Conservation (phyloP, 2,329 filamentous ascomycete genomes). For the Trichophyton equinum region DNA sequence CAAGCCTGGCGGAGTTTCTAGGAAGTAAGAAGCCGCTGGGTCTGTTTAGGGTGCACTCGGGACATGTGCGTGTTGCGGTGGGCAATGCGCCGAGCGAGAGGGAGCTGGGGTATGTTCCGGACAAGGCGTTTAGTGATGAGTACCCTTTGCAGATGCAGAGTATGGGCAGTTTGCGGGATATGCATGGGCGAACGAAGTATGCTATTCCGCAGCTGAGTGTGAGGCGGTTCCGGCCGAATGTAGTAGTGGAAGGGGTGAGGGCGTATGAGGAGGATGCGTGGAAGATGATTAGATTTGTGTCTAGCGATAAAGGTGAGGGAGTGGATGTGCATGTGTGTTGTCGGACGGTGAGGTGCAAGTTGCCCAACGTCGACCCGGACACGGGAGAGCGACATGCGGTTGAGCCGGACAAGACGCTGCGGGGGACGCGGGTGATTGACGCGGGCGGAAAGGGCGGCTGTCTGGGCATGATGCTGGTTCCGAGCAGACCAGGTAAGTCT, state of each 20-base stretch:
- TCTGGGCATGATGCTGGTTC: constrained; percentile 42
- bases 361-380: constrained; percentile 47
- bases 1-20: constrained; percentile 39
- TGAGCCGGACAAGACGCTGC: constrained; percentile 40
- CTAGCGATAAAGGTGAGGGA: not conserved
- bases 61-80: constrained; percentile 35
- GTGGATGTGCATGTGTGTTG: constrained; percentile 38
- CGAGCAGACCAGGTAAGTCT: constrained; percentile 19
- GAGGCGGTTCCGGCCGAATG: constrained; percentile 46
- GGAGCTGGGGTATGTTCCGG: constrained; percentile 40
- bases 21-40: constrained; percentile 36
- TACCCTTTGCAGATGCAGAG: constrained; percentile 47
- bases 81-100: constrained; percentile 42
- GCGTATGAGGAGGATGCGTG: constrained; percentile 47
- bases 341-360: constrained; percentile 45
- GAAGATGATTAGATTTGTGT: constrained; percentile 37
- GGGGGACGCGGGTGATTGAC: constrained; percentile 40
- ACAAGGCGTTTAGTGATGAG: constrained; percentile 45
- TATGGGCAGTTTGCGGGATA: constrained; percentile 41
- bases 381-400: constrained; percentile 38
- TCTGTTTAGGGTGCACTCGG: constrained; percentile 42
- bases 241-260: constrained; percentile 41
- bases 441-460: constrained; percentile 37
- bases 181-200: constrained; percentile 32
- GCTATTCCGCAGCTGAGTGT: constrained; percentile 36